Percentiles rank a stretch among this genome's conserved stretches.
phyloP scores from a whole-genome alignment of 2,329 filamentous ascomycete genomes.

The Pseudogymnoascus sp. region DNA sequence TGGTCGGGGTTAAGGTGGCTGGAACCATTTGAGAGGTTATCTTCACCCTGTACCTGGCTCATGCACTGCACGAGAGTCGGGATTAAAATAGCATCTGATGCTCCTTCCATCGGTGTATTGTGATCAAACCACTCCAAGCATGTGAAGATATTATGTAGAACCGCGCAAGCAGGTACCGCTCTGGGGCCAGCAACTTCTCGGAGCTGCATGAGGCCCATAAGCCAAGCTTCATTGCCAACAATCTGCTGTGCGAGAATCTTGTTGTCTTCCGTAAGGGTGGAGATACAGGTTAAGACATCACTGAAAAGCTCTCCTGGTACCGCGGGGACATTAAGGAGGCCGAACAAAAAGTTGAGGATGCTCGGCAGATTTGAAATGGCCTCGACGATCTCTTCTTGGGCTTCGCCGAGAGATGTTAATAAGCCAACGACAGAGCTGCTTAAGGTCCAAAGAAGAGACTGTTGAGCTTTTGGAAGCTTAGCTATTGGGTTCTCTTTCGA shows the following conservation, averaged over 20 bases:
- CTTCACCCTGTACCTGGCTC: conserved; percentile 19
- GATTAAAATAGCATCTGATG: conserved; percentile 45
- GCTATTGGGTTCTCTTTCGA: conserved; percentile 36
- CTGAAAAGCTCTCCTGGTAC: conserved; percentile 34
- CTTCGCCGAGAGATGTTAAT: conserved; percentile 47
- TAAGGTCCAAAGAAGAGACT: conserved; percentile 47
- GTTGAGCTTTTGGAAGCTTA: conserved; percentile 46
- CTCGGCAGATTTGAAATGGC: conserved; percentile 43
- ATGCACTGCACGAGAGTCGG: conserved; percentile 34
- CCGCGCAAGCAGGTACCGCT: conserved; percentile 50
- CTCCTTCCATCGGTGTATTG: conserved; percentile 40
- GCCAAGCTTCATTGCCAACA: conserved; percentile 43
- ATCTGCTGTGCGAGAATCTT: conserved; percentile 44
- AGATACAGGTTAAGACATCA: conserved; percentile 48
- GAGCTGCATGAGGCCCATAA: conserved; percentile 43
- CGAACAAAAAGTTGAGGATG: conserved; percentile 48
- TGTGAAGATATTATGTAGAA: conserved; percentile 56
- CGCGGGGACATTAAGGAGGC: conserved; percentile 37
- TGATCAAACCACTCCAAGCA: conserved; percentile 47
- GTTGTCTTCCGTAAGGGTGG: conserved; percentile 55
- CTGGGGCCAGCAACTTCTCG: conserved; percentile 41
- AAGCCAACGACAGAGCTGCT: conserved; percentile 47
- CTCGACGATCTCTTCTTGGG: conserved; percentile 53
- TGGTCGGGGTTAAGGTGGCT: conserved; percentile 24
- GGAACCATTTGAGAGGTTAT: conserved; percentile 15